A percentile compares a stretch with the other conserved stretches of the same genome.
These are phyloP conservation scores for Neoboletus brunneissimus DNA, from an alignment of 768 basidiomycete species.

Conservation along the genomic window DNA sequence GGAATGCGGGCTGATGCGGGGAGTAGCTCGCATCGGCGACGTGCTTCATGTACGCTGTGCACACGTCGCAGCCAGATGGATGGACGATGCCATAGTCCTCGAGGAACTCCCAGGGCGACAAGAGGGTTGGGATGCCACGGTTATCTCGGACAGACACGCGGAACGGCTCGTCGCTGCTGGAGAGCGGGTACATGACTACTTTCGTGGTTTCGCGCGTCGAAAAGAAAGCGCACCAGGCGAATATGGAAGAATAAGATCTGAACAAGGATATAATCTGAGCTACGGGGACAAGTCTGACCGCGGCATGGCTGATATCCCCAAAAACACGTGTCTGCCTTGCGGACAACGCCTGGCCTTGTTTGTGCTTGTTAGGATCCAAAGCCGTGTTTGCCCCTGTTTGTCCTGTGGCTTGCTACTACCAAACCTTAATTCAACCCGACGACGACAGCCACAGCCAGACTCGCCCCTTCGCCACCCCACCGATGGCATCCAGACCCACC, in stretches of 20 bases:
- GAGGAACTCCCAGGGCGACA: slow-evolving; percentile 40
- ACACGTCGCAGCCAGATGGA: slow-evolving; percentile 37
- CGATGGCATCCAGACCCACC: slow-evolving; percentile 92
- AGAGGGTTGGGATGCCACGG: slow-evolving; percentile 32
- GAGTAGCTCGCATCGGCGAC: slow-evolving; percentile 39
- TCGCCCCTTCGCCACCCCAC: slow-evolving; percentile 13
- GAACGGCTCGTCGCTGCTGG: slow-evolving; percentile 32
- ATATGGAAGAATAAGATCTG: slow-evolving; percentile 11
- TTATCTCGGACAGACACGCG: slow-evolving; percentile 28
- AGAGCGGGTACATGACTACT: slow-evolving; percentile 32
- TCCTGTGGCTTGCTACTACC: slow-evolving; percentile 27
- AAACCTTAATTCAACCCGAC: slow-evolving; percentile 25
- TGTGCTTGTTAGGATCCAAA: slow-evolving; percentile 23
- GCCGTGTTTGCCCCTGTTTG: slow-evolving; percentile 21
- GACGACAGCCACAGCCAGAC: neutral
- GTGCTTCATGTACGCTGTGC: slow-evolving; percentile 40
- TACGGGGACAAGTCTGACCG: slow-evolving; percentile 9
- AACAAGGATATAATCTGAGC: slow-evolving; percentile 18
- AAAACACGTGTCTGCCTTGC: slow-evolving; percentile 29
- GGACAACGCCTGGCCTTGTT: slow-evolving; percentile 31
- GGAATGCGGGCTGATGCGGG: slow-evolving; percentile 37
- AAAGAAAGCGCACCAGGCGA: slow-evolving; percentile 17
- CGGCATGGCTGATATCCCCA: slow-evolving; percentile 29
- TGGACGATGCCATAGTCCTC: slow-evolving; percentile 41
- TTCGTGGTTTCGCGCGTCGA: slow-evolving; percentile 2